Conservation (phyloP, 1,284 basidiomycete species). For the Boletus semigastroideus region DNA sequence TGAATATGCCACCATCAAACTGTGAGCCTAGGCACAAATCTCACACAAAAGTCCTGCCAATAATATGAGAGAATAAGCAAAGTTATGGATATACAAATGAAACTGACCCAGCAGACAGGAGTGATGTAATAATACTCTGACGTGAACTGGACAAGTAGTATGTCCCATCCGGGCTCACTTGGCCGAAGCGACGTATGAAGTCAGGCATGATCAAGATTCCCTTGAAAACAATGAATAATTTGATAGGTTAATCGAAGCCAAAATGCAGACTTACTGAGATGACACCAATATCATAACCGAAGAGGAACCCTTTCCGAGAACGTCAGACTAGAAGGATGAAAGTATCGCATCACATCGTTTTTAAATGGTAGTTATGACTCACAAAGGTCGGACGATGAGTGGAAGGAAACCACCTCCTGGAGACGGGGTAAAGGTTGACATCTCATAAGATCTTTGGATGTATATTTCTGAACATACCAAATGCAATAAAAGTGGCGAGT, state of each 20-base stretch:
- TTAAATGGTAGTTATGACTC: not conserved
- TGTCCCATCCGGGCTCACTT: constrained; percentile 47
- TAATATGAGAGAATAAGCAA: not conserved
- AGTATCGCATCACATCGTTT: not conserved
- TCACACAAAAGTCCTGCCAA: constrained; percentile 56
- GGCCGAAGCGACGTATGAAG: constrained; percentile 71
- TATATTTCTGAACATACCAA: constrained; percentile 31
- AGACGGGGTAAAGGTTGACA: constrained; percentile 1
- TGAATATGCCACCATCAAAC: constrained; percentile 3
- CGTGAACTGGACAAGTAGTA: constrained; percentile 57
- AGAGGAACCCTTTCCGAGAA: constrained; percentile 47
- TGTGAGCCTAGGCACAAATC: constrained; percentile 9
- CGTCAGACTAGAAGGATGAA: constrained; percentile 5
- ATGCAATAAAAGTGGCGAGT: constrained; percentile 59
- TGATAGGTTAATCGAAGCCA: not conserved
- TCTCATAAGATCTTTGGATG: constrained; percentile 19
- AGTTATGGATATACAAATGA: not conserved
- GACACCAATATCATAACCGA: constrained; percentile 72
- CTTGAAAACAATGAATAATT: constrained; percentile 37
- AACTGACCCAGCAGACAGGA: constrained; percentile 70
- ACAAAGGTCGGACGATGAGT: not conserved
- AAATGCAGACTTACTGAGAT: constrained; percentile 43
- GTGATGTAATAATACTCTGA: constrained; percentile 75
- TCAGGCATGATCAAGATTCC: constrained; percentile 78
- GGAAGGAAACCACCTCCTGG: constrained; percentile 9